These are phyloP conservation scores for Ceratocystis cacaofunesta DNA, from an alignment of 2,329 filamentous ascomycete genomes.

Conservation along the genomic window DNA sequence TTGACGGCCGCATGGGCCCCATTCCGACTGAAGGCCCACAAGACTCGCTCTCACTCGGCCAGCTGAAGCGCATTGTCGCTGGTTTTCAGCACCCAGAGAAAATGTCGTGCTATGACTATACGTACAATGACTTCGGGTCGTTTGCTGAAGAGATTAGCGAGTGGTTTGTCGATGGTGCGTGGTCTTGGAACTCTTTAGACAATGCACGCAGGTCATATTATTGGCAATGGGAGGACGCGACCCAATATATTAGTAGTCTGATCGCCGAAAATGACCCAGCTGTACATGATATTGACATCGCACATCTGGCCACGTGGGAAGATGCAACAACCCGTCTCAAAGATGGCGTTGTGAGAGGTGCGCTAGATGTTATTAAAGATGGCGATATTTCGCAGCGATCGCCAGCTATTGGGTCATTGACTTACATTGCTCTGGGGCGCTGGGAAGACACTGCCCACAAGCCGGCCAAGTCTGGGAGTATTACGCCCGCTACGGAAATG, in stretches of 20 bases:
- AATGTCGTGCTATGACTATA: conserved; percentile 64
- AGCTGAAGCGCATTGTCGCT: conserved; percentile 57
- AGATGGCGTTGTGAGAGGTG: conserved; percentile 38
- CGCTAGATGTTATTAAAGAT: conserved; percentile 30
- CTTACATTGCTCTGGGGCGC: conserved; percentile 51
- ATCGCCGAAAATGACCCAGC: conserved; percentile 24
- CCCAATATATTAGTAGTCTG: conserved; percentile 1
- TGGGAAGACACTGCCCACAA: conserved; percentile 54
- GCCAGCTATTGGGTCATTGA: conserved; percentile 40
- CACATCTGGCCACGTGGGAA: conserved; percentile 42
- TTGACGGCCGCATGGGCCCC: conserved; percentile 26
- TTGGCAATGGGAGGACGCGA: conserved; percentile 51
- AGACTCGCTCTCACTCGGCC: conserved; percentile 61
- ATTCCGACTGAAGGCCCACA: conserved; percentile 19
- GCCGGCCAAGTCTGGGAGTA: conserved; percentile 27
- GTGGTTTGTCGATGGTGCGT: conserved; percentile 88
- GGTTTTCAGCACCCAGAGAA: conserved; percentile 58
- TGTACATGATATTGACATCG: conserved; percentile 17
- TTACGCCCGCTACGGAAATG: conserved; percentile 37
- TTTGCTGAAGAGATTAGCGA: conserved; percentile 87
- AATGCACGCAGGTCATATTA: conserved; percentile 65
- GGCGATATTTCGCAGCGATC: conserved; percentile 35
- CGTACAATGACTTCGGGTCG: conserved; percentile 55
- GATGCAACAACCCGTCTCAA: conserved; percentile 37
- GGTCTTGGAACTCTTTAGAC: conserved; percentile 67